Evolutionary conservation across 805 yeast species (phyloP), one percentile per base, ranked within the genome.

Genomic region (Wickerhamomyces subpelliculosus): DNA sequence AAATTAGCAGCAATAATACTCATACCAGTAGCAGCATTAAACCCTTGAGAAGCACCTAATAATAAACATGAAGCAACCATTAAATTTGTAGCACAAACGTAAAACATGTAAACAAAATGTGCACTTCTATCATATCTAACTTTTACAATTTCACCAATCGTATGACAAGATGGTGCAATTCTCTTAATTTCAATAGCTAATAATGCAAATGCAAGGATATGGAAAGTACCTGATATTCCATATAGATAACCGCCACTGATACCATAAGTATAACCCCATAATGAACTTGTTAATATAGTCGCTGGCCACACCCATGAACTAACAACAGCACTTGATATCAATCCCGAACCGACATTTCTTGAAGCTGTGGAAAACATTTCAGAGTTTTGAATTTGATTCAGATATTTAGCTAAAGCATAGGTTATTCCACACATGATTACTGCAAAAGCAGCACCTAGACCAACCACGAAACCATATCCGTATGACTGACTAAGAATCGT

Each of bases 291-390:
- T 32, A 58, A 52, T 35, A 60, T 52, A 27, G 61, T 68, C 34
- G 64, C 61, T 9, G 67, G 64, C 70, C 72, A 67, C 16, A 69
- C 64, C 75, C 75, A 70, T 1, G 68, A 58, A 6, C 68, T 60
- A 8, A 65, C 66, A 18, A 65, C 64, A 4, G 68, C 64, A 16
- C 63, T 55, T 5, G 67, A 62, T 12, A 64, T 61, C 16, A 68
- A 45, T n/a, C 69, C 70, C 9, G 67, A 48, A 33, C 60, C 57
- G 29, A 65, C 64, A 28, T 54, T 52, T 46, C 72, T 54, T 24
- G 62, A 57, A 9, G 71, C 71, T 4, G 68, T 64, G 19, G 64
- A 54, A 42, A 67, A 65, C 53, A 57, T 57, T 35, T 67, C 71
- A 8, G 57, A 70, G 65, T 36, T 64, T 60, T 44, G 64, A 68